Conservation (phyloP, 495 filamentous ascomycete species). For the Penicillium subrubescens region DNA sequence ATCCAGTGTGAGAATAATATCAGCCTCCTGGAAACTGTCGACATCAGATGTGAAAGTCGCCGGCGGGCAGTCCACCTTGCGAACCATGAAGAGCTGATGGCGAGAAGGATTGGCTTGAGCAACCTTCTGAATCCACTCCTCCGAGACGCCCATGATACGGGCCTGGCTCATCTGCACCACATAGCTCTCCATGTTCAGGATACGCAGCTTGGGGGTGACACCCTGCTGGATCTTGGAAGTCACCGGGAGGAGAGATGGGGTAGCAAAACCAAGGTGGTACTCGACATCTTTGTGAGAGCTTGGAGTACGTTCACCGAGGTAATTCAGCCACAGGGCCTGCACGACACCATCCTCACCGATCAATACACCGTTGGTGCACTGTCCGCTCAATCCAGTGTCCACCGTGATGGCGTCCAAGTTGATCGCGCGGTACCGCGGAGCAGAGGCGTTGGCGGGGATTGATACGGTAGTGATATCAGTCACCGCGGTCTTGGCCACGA, state of each 20-base stretch:
- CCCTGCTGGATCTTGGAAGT: slow-evolving; percentile 81
- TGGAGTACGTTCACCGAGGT: slow-evolving; percentile 83
- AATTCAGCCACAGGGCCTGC: slow-evolving; percentile 94
- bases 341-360: slow-evolving; percentile 88
- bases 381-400: slow-evolving; percentile 84
- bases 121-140: slow-evolving; percentile 92
- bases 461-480: slow-evolving; percentile 98
- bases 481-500: slow-evolving; percentile 90
- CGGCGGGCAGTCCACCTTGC: slow-evolving; percentile 80
- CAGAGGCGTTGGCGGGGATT: slow-evolving; percentile 87
- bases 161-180: slow-evolving; percentile 96
- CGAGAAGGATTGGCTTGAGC: slow-evolving; percentile 81
- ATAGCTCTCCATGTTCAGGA: slow-evolving; percentile 91
- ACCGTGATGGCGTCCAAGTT: slow-evolving; percentile 98
- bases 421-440: slow-evolving; percentile 92
- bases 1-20: slow-evolving; percentile 90
- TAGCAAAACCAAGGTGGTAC: slow-evolving; percentile 92
- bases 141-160: slow-evolving; percentile 95
- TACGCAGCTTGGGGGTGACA: slow-evolving; percentile 74
- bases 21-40: slow-evolving; percentile 74
- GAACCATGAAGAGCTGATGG: slow-evolving; percentile 98
- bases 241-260: slow-evolving; percentile 83
- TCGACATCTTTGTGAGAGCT: slow-evolving; percentile 87
- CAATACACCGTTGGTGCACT: slow-evolving; percentile 94
- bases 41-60: slow-evolving; percentile 37